These are phyloP conservation scores for Ogataea pignaliae DNA, from an alignment of 805 yeast species.

Conservation along the genomic window DNA sequence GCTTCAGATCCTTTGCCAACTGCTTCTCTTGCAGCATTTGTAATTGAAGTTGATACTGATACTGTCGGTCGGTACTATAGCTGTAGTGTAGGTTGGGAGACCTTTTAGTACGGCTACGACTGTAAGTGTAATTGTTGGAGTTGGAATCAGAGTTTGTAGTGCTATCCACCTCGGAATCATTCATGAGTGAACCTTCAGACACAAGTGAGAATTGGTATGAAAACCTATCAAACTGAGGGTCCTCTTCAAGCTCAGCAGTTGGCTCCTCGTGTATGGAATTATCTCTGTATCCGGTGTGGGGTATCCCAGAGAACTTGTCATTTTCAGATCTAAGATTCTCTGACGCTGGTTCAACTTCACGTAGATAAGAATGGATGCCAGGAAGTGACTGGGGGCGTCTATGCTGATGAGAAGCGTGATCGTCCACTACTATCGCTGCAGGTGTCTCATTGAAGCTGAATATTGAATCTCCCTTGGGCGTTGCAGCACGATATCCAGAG, in stretches of 20 bases:
- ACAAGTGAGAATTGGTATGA: conserved; percentile 4
- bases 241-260: background rate
- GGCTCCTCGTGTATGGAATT: too few species aligned
- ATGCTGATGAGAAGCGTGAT: background rate
- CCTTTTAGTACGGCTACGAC: background rate
- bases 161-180: background rate
- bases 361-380: background rate
- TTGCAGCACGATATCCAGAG: background rate
- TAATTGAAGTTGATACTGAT: conserved; percentile 2
- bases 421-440: conserved; percentile 13
- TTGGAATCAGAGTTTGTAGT: background rate
- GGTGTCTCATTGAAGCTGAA: conserved; percentile 11
- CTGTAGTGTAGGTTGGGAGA: conserved; percentile 1
- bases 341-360: too few species aligned
- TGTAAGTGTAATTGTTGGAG: background rate
- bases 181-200: background rate
- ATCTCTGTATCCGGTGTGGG: background rate
- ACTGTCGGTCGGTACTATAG: background rate
- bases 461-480: conserved; percentile 10
- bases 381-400: background rate
- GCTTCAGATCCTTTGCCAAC: background rate
- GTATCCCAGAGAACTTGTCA: background rate
- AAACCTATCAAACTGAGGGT: background rate
- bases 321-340: background rate
- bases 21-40: background rate